Evolutionary conservation across 2,329 filamentous ascomycete genomes (phyloP).

Genomic region (Claviceps africana): DNA sequence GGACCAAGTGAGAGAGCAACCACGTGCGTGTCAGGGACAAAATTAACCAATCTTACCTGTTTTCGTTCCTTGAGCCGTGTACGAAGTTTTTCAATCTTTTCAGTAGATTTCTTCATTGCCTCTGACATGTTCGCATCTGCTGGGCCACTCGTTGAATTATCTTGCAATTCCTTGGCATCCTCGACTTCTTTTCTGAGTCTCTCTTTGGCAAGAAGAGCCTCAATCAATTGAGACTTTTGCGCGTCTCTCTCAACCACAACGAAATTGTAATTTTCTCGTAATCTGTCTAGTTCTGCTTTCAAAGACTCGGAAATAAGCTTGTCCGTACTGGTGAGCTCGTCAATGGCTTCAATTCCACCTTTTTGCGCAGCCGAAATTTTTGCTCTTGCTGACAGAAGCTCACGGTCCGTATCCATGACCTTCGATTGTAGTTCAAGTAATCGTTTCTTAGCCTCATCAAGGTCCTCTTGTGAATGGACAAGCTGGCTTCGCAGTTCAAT

Average conservation of each 20-base stretch:
- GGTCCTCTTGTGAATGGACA: slow-evolving; percentile 29
- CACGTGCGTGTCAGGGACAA: background rate
- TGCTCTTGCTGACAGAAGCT: slow-evolving; percentile 36
- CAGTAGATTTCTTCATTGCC: slow-evolving; percentile 27
- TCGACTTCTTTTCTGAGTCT: slow-evolving; percentile 42
- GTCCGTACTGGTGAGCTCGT: slow-evolving; percentile 46
- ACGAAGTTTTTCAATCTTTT: slow-evolving; percentile 45
- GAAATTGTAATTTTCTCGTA: slow-evolving; percentile 36
- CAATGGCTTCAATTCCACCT: slow-evolving; percentile 39
- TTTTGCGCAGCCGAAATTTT: slow-evolving; percentile 42
- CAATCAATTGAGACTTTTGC: slow-evolving; percentile 45
- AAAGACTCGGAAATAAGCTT: slow-evolving; percentile 44
- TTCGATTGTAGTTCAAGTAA: slow-evolving; percentile 32
- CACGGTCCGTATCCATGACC: slow-evolving; percentile 39
- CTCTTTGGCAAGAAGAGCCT: slow-evolving; percentile 46
- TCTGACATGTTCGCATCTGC: slow-evolving; percentile 22
- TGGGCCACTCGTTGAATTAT: slow-evolving; percentile 18
- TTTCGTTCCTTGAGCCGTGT: slow-evolving; percentile 40
- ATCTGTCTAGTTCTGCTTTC: slow-evolving; percentile 40
- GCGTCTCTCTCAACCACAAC: slow-evolving; percentile 39
- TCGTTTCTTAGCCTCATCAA: slow-evolving; percentile 29
- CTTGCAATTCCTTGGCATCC: slow-evolving; percentile 28
- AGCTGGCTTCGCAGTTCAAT: slow-evolving; percentile 36
- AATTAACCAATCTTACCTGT: slow-evolving; percentile 34
- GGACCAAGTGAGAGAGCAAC: background rate